Evolutionary conservation across 768 basidiomycete species (phyloP).

Genomic region (Kwoniella sp.): DNA sequence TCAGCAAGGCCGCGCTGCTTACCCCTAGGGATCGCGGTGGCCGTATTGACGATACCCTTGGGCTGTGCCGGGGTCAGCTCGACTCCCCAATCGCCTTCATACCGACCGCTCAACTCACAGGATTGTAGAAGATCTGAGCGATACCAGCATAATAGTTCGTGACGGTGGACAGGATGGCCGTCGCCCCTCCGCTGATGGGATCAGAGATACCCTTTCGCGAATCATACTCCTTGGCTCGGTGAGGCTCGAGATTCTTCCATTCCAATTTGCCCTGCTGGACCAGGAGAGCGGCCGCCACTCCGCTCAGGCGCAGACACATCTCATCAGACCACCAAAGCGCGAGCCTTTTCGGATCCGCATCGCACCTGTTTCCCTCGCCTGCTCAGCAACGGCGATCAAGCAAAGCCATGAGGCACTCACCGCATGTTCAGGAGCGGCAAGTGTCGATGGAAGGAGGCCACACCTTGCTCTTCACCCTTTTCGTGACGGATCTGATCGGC

Average conservation of each 20-base stretch:
- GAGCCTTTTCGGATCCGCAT: slow-evolving; percentile 56
- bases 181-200: slow-evolving; percentile 54
- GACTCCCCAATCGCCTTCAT: not conserved
- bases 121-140: slow-evolving; percentile 55
- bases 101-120: slow-evolving; percentile 12
- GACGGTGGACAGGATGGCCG: slow-evolving; percentile 57
- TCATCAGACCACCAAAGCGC: slow-evolving; percentile 60
- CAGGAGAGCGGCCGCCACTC: slow-evolving; percentile 57
- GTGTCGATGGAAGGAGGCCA: slow-evolving; percentile 60
- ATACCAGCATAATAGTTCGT: slow-evolving; percentile 56
- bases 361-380: slow-evolving; percentile 51
- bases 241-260: slow-evolving; percentile 54
- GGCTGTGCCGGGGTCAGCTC: slow-evolving; percentile 35
- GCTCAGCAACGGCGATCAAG: not conserved
- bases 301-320: slow-evolving; percentile 57
- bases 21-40: slow-evolving; percentile 56
- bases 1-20: slow-evolving; percentile 10
- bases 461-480: slow-evolving; percentile 44
- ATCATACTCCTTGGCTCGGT: slow-evolving; percentile 56
- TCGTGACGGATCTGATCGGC: slow-evolving; percentile 57
- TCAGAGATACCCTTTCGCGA: slow-evolving; percentile 52
- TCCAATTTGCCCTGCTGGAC: slow-evolving; percentile 54
- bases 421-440: slow-evolving; percentile 62
- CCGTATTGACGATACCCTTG: slow-evolving; percentile 55
- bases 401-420: slow-evolving; percentile 35